phyloP scores from a whole-genome alignment of 75 land plant genomes.

The Cryptomeria japonica region DNA sequence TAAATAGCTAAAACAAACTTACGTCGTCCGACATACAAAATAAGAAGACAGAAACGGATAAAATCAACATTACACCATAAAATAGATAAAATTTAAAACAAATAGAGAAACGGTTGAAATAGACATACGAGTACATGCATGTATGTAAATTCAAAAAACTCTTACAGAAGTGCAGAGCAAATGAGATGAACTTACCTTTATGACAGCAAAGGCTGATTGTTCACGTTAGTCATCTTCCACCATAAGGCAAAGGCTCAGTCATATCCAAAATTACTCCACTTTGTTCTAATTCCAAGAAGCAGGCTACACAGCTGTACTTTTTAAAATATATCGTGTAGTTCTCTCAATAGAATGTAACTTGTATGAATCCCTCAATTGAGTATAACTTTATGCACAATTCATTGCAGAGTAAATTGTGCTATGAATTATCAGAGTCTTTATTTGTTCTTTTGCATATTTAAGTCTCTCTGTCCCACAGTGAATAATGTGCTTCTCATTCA shows the following conservation, averaged over 20 bases:
- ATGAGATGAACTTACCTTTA: background rate
- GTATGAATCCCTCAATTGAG: background rate
- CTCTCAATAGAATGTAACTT: background rate
- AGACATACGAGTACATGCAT: background rate
- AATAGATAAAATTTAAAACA: background rate
- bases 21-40: background rate
- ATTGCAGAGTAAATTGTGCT: background rate
- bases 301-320: background rate
- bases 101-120: background rate
- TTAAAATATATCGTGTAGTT: background rate
- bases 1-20: background rate
- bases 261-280: no score
- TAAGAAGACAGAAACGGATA: background rate
- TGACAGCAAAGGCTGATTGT: background rate
- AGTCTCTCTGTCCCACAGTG: background rate
- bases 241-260: background rate
- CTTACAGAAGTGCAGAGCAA: background rate
- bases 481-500: background rate
- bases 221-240: background rate
- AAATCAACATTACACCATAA: background rate
- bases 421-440: background rate
- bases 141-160: background rate
- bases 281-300: background rate
- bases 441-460: background rate
- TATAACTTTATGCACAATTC: background rate